Evolutionary conservation across 1,284 basidiomycete species (phyloP), one percentile per base, ranked within the genome.

Genomic region (Schizophyllum amplum): DNA sequence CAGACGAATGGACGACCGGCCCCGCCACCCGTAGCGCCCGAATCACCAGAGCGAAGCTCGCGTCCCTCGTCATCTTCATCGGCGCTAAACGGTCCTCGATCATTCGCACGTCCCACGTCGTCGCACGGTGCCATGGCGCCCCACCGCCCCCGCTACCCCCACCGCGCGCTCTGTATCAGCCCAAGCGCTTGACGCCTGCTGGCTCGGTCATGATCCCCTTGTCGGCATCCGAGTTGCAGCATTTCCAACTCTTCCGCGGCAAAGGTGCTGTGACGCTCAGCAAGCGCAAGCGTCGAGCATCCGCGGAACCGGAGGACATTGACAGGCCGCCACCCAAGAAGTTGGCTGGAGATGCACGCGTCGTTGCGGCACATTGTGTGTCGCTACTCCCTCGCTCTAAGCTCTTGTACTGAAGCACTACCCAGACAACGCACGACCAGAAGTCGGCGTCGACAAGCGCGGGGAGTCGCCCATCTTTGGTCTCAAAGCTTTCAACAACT

Each of bases 401-500:
- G 23, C 1, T n/a, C 55, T 13, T 47, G 25, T 25, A 56, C 52
- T 56, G 25, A 46, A 33, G 55, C 47, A 52, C 52, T 33, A n/a
- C 57, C 22, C 64, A 95, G 92, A 99, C 73, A 99, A 99, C 69
- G 81, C 85, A 49, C 84, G 97, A 9, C 92, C 91, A 4, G 94
- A 99, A 60, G 88, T 96, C 11, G 94, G 93, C 55, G 81, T 93
- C 25, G 77, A 84, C 7, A 85, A 89, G 62, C 87, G 97, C 42
- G 82, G 84, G 61, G 85, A 88, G n/a, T 98, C 94, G 5, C 93
- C 94, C 27, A 99, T 99, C 67, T 93, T 98, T 58, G 94, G 94
- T 22, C 80, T 99, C 57, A 95, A 96, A 71, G 92, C 84, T 69
- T 99, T 98, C 76, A 99, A 99, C 75, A 99, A 99, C 74, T 99